These are phyloP conservation scores for Amborella trichopoda DNA, from an alignment of 164 flowering plant species.

Conservation along the genomic window DNA sequence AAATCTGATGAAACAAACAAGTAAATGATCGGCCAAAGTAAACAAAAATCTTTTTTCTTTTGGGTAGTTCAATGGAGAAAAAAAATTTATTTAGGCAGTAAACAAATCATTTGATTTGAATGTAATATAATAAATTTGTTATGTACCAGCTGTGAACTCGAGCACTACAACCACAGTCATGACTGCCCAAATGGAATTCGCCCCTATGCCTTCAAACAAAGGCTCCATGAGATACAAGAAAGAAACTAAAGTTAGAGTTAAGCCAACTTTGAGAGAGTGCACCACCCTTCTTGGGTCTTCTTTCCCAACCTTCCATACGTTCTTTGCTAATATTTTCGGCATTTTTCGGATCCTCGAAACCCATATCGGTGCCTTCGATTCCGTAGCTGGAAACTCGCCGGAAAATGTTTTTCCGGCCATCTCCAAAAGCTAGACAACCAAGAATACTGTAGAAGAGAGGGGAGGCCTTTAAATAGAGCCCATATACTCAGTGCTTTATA, in stretches of 20 bases:
- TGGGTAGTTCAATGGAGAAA: no score
- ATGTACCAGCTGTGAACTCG: conserved; percentile 96
- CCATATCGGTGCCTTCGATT: neutral
- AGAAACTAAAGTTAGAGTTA: conserved; percentile 67
- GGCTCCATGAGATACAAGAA: conserved; percentile 69
- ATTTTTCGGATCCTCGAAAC: conserved; percentile 15
- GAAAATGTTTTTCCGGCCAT: conserved; percentile 7
- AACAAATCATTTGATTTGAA: no score
- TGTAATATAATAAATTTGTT: no score
- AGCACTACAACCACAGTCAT: conserved; percentile 95
- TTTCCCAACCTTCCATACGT: conserved; percentile 37
- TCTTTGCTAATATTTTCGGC: conserved; percentile 14
- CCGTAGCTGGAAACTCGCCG: neutral
- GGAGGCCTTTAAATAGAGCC: no score
- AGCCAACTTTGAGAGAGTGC: conserved; percentile 80
- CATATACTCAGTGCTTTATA: no score
- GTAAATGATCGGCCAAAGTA: no score
- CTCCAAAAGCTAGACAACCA: no score
- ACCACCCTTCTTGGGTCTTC: conserved; percentile 73
- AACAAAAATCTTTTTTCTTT: no score
- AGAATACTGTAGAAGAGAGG: neutral
- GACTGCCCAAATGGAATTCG: conserved; percentile 92
- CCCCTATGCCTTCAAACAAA: conserved; percentile 58
- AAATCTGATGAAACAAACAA: no score
- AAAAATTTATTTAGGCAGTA: no score